Evolutionary conservation across 2,329 filamentous ascomycete species (phyloP), one percentile per base, ranked within the genome.

Genomic region (Aspergillus aculeatus): DNA sequence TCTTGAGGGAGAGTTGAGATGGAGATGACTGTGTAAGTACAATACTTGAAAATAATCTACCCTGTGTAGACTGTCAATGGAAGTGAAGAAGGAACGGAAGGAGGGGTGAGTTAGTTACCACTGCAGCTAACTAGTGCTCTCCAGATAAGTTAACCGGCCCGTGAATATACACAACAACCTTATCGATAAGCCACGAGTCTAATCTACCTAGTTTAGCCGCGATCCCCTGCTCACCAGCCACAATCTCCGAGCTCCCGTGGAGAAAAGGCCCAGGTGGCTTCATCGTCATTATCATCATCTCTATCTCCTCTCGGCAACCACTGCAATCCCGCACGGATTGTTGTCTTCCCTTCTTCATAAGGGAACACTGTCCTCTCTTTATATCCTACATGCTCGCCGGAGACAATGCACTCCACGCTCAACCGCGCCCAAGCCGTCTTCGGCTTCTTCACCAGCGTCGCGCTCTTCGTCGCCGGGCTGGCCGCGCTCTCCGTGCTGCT

Each of bases 401-500:
- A 26, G 32, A 49, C 47, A 41, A 98, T 99, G 95, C 89, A 97
- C 79, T 96, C 91, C 73, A 86, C 89, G 50, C 79, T 96, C 52
- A 92, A 90, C 64, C 91, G 95, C 68, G 77, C 89, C 67, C 95
- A 99, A 78, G 94, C 92, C 80, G 89, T 92, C 75, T 99, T 99
- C 76, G 92, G 95, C 77, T 97, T 96, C 86, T 97, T 98, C 83
- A 98, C 95, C 19, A 96, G 92, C 26, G 92, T 97, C 64, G 89
- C 90, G 59, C 95, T 96, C 73, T 85, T 86, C 59, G 84, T 97
- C 57, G 93, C 87, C 55, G 85, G 84, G 57, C 80, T 96, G 60
- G 91, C 97, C 68, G 93, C 94, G 51, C 81, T 89, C 54, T 93
- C 92, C 44, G 91, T 93, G 69, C 77, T 96, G 12, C 53, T 81